Percentiles rank a stretch among this genome's conserved stretches.
These are phyloP conservation scores for Favolaschia claudopus DNA, from an alignment of 768 basidiomycete species.

Conservation along the genomic window DNA sequence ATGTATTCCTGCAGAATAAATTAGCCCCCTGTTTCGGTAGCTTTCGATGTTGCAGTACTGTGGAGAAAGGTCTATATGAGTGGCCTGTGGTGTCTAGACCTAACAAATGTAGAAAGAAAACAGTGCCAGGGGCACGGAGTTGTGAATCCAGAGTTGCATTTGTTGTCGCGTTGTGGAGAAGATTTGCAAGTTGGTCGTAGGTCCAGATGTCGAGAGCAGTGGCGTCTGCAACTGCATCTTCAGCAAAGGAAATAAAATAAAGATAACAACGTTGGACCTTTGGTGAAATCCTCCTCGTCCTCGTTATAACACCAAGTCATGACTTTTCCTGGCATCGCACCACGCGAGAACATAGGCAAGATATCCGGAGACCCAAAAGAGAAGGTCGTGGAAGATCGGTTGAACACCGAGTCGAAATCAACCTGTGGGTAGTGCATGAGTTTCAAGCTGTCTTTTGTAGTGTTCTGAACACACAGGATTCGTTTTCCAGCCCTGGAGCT, in stretches of 20 bases:
- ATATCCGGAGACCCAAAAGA: slow-evolving; percentile 92
- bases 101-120: slow-evolving; percentile 86
- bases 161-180: slow-evolving; percentile 70
- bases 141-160: slow-evolving; percentile 56
- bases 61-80: slow-evolving; percentile 83
- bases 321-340: slow-evolving; percentile 74
- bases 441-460: slow-evolving; percentile 1
- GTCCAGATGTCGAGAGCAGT: slow-evolving; percentile 83
- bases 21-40: neutral
- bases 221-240: slow-evolving; percentile 58
- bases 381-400: slow-evolving; percentile 78
- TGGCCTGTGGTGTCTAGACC: slow-evolving; percentile 90
- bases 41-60: slow-evolving; percentile 45
- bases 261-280: slow-evolving; percentile 53
- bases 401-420: slow-evolving; percentile 90
- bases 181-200: slow-evolving; percentile 64
- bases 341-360: slow-evolving; percentile 85
- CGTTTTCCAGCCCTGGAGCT: slow-evolving; percentile 79
- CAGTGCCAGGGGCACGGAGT: slow-evolving; percentile 63
- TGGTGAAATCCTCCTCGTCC: slow-evolving; percentile 86
- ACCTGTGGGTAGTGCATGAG: slow-evolving; percentile 50
- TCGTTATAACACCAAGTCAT: slow-evolving; percentile 80
- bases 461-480: slow-evolving; percentile 64
- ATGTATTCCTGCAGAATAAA: slow-evolving; percentile 73
- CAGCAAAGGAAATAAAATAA: neutral